A percentile compares a stretch with the other conserved stretches of the same genome.
These are phyloP conservation scores for Psilocybe sp. DNA, from an alignment of 768 basidiomycete species.

Conservation along the genomic window DNA sequence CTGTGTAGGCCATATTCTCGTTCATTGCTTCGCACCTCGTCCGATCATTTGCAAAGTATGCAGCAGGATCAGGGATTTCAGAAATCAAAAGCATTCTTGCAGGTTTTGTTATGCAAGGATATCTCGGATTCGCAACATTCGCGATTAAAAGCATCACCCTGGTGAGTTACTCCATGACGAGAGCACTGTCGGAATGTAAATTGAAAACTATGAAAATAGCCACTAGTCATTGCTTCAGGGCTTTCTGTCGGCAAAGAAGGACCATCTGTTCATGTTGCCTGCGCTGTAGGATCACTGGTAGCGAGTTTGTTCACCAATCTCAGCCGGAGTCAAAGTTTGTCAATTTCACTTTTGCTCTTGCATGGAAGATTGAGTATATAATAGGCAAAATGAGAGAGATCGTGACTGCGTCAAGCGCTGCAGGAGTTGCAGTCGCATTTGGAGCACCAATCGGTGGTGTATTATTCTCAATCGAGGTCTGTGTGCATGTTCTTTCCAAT, in stretches of 20 bases:
- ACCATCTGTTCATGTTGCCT: conserved; percentile 96
- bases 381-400: conserved; percentile 85
- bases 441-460: conserved; percentile 98
- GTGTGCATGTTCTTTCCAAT: neutral
- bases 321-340: conserved; percentile 82
- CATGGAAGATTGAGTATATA: neutral
- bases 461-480: conserved; percentile 92
- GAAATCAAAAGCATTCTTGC: conserved; percentile 98
- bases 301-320: conserved; percentile 81
- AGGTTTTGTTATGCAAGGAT: conserved; percentile 97
- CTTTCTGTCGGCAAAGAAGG: conserved; percentile 98
- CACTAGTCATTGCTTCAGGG: conserved; percentile 94
- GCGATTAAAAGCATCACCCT: conserved; percentile 92
- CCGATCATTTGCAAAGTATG: conserved; percentile 84
- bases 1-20: conserved; percentile 69
- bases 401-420: conserved; percentile 92
- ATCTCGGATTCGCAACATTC: conserved; percentile 85
- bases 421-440: conserved; percentile 97
- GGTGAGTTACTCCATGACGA: conserved; percentile 42
- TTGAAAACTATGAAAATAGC: conserved; percentile 47
- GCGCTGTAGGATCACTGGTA: conserved; percentile 89
- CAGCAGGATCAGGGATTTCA: conserved; percentile 96
- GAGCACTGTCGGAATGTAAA: neutral
- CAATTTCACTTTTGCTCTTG: neutral
- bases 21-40: conserved; percentile 90